Evolutionary conservation across 768 basidiomycete genomes (phyloP).

Genomic region (Mycena crocata): DNA sequence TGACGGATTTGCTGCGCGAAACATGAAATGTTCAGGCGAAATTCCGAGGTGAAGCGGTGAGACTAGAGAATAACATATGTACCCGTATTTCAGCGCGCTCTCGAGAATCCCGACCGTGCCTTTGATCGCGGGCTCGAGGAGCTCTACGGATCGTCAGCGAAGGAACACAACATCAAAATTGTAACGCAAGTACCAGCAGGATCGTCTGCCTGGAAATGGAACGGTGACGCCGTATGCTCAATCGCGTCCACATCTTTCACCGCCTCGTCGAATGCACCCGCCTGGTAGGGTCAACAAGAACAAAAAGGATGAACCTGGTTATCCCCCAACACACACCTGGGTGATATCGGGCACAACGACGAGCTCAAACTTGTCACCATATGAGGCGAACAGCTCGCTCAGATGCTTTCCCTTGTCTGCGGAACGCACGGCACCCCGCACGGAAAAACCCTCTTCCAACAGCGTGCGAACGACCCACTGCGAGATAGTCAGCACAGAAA

Average conservation of each 20-base stretch:
- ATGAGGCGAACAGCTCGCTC: constrained; percentile 61
- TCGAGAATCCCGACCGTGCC: constrained; percentile 56
- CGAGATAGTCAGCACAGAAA: not conserved
- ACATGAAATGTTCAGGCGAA: not conserved
- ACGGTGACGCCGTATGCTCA: constrained; percentile 76
- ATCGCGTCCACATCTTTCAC: constrained; percentile 82
- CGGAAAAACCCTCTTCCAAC: constrained; percentile 70
- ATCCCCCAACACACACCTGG: constrained; percentile 7
- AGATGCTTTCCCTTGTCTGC: constrained; percentile 68
- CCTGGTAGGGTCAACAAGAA: constrained; percentile 46
- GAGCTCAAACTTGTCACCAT: constrained; percentile 70
- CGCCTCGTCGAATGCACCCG: constrained; percentile 82
- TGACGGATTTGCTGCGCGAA: constrained; percentile 46
- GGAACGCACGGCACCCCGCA: constrained; percentile 77
- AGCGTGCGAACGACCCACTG: constrained; percentile 65
- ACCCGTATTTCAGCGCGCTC: constrained; percentile 46
- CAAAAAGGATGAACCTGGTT: constrained; percentile 27
- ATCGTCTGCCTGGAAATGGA: constrained; percentile 58
- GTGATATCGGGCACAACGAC: constrained; percentile 78
- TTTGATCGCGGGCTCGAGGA: constrained; percentile 51
- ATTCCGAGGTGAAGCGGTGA: not conserved
- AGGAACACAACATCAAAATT: too few relatives aligned
- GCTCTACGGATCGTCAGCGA: constrained; percentile 27
- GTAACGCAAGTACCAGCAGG: constrained; percentile 42
- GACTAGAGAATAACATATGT: not conserved